Evolutionary conservation across 2,329 filamentous ascomycete genomes (phyloP).

Genomic region (Leptodontidium sp.): DNA sequence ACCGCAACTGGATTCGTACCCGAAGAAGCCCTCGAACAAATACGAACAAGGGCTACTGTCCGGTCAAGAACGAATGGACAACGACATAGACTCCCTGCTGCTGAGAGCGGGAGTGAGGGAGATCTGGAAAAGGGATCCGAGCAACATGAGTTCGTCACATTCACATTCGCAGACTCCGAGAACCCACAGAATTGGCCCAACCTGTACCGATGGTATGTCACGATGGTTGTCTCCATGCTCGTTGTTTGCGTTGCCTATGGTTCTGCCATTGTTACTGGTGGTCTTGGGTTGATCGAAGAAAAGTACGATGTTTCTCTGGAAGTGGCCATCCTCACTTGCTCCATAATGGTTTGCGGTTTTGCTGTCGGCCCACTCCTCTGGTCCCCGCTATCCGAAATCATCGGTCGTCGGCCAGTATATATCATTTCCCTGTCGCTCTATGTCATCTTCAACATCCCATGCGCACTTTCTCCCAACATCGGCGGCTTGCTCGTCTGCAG

Average conservation of each 20-base stretch:
- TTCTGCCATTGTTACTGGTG: conserved; percentile 15
- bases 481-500: conserved; percentile 54
- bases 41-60: conserved; percentile 11
- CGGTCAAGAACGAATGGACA: conserved; percentile 3
- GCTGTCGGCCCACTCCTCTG: conserved; percentile 63
- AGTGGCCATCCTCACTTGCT: conserved; percentile 21
- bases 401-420: background rate
- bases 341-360: conserved; percentile 61
- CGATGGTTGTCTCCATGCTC: conserved; percentile 5
- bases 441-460: conserved; percentile 63
- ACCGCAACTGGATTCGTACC: conserved; percentile 20
- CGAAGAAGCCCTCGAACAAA: conserved; percentile 13
- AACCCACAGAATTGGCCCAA: conserved; percentile 22
- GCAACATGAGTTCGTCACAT: conserved; percentile 18
- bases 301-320: conserved; percentile 22
- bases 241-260: conserved; percentile 18
- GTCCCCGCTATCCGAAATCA: conserved; percentile 56
- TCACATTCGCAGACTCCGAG: conserved; percentile 14
- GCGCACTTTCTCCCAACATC: conserved; percentile 48
- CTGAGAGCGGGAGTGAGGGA: background rate
- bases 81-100: background rate
- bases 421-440: background rate
- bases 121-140: conserved; percentile 15
- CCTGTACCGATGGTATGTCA: conserved; percentile 15
- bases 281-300: conserved; percentile 11